A percentile compares a stretch with the other conserved stretches of the same genome.
Conservation (phyloP, 176 grass and related monocot species). For the Pontederia crassipes region DNA sequence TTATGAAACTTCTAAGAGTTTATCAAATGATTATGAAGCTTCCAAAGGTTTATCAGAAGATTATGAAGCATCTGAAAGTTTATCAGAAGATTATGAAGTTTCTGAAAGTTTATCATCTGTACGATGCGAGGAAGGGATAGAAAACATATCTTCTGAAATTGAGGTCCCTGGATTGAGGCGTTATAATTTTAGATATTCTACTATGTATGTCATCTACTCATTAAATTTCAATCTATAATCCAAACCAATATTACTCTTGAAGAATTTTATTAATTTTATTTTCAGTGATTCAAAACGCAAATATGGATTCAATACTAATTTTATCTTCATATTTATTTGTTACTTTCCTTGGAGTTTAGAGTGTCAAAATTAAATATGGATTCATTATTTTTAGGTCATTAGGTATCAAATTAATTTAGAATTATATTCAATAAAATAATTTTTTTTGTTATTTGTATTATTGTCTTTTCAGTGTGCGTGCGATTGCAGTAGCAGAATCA, state of each 20-base stretch:
- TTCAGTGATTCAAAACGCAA: too few species aligned
- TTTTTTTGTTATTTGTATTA: not conserved
- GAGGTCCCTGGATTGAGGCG: constrained; percentile 1
- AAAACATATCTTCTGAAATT: not conserved
- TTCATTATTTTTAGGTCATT: too few species aligned
- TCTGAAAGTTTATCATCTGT: not conserved
- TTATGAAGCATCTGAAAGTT: not conserved
- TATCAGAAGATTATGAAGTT: not conserved
- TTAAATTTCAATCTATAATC: not conserved
- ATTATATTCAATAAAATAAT: too few species aligned
- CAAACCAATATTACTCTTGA: not conserved
- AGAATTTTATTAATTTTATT: too few species aligned
- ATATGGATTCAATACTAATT: too few species aligned
- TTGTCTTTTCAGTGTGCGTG: not conserved
- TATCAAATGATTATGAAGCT: too few species aligned
- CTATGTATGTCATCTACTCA: constrained; percentile 2
- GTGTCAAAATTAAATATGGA: too few species aligned
- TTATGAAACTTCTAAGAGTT: not conserved
- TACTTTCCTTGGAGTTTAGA: too few species aligned
- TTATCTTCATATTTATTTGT: too few species aligned
- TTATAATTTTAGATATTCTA: constrained; percentile 3
- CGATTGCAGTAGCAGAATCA: not conserved
- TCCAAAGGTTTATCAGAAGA: too few species aligned
- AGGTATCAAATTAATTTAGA: too few species aligned
- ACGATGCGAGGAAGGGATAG: not conserved